These are phyloP conservation scores for Fraxinus greggii DNA, from an alignment of 305 asterid species.

Conservation along the genomic window DNA sequence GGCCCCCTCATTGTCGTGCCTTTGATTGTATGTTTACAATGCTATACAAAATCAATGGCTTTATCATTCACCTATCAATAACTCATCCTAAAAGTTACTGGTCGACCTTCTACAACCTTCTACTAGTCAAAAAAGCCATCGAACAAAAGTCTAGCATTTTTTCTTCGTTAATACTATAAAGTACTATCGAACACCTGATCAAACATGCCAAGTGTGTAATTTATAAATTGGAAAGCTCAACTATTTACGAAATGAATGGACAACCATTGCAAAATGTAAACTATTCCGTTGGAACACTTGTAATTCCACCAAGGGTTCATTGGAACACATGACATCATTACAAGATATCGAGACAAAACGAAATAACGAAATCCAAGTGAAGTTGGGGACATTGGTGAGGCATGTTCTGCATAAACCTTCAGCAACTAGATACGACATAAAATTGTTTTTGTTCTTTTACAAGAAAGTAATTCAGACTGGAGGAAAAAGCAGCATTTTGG, in stretches of 20 bases:
- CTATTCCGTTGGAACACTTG: neutral
- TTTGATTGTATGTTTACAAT: neutral
- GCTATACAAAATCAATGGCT: neutral
- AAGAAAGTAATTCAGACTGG: neutral
- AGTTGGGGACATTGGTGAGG: neutral
- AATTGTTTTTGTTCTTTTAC: neutral
- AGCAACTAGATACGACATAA: neutral
- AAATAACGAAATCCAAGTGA: neutral
- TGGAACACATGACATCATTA: neutral
- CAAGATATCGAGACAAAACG: neutral
- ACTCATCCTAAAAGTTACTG: neutral
- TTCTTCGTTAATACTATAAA: neutral
- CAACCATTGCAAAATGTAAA: neutral
- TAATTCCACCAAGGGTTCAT: neutral
- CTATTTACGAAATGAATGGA: neutral
- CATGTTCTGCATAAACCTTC: neutral
- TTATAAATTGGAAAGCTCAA: neutral
- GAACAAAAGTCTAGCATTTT: neutral
- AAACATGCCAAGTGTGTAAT: neutral
- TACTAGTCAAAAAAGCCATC: neutral
- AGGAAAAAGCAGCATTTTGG: neutral
- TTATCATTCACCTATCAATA: neutral
- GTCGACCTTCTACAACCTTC: neutral
- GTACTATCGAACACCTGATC: neutral
- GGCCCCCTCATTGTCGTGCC: neutral